Conservation (phyloP, 345 rosid genomes). For the Citrus cavaleriei region DNA sequence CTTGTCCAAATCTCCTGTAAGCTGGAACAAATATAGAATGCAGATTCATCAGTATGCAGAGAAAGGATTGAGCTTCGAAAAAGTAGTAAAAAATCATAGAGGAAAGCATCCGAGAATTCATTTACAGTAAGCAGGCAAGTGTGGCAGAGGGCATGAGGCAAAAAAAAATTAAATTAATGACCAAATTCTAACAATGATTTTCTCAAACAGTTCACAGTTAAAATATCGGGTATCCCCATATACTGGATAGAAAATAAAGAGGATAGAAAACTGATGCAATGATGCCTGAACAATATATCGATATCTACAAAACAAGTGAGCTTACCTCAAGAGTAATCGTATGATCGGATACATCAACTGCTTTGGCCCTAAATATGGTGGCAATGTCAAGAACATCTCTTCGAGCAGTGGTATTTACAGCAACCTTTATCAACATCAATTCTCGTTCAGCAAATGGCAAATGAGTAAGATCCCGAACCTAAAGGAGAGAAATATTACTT, state of each 20-base stretch:
- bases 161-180: not conserved
- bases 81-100: not conserved
- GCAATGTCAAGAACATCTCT: slow-evolving; percentile 75
- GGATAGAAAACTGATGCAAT: not conserved
- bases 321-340: slow-evolving; percentile 70
- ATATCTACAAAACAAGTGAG: not conserved
- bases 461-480: slow-evolving; percentile 60
- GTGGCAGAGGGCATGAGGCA: not conserved
- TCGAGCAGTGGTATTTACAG: slow-evolving; percentile 55
- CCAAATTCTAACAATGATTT: not conserved
- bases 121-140: not conserved
- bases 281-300: not conserved
- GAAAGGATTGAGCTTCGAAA: not conserved
- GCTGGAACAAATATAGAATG: slow-evolving; percentile 39
- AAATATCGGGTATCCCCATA: not conserved
- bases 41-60: slow-evolving; percentile 9
- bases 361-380: slow-evolving; percentile 56
- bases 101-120: not conserved
- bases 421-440: slow-evolving; percentile 65
- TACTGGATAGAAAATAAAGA: not conserved
- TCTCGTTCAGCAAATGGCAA: slow-evolving; percentile 73
- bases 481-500: not conserved
- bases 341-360: slow-evolving; percentile 70
- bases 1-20: slow-evolving; percentile 87
- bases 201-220: not conserved